Conservation (phyloP, 2,329 filamentous ascomycete genomes). For the Gnomoniopsis smithogilvyi region DNA sequence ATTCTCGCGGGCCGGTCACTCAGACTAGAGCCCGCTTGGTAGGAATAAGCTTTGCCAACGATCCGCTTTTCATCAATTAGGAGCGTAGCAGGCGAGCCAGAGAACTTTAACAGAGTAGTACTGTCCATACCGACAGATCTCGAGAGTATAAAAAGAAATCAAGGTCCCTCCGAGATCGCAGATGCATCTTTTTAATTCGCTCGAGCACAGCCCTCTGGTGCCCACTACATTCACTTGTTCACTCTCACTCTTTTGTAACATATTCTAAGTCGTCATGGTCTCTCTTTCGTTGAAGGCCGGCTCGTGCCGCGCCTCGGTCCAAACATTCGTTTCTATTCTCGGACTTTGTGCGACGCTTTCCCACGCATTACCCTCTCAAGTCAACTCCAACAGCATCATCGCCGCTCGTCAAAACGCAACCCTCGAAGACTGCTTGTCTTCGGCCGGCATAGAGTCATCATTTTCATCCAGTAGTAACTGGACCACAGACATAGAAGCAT, state of each 20-base stretch:
- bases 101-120: too few relatives aligned
- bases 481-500: slow-evolving; percentile 2
- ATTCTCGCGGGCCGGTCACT: too few relatives aligned
- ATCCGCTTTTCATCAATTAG: too few relatives aligned
- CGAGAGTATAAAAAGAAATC: too few relatives aligned
- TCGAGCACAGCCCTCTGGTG: neutral
- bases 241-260: neutral
- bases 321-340: neutral
- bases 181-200: neutral
- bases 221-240: neutral
- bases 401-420: neutral
- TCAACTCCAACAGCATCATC: neutral
- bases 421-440: neutral
- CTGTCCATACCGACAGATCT: too few relatives aligned
- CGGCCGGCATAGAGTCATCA: slow-evolving; percentile 2
- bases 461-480: slow-evolving; percentile 1
- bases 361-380: neutral
- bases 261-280: neutral
- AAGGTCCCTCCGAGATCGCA: too few relatives aligned
- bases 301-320: slow-evolving; percentile 5
- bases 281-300: slow-evolving; percentile 6
- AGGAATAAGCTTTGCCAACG: too few relatives aligned
- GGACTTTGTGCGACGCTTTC: neutral
- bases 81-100: too few relatives aligned
- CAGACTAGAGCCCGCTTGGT: too few relatives aligned